Evolutionary conservation across 2,329 filamentous ascomycete genomes (phyloP).

Genomic region (Ophiostoma sp.): DNA sequence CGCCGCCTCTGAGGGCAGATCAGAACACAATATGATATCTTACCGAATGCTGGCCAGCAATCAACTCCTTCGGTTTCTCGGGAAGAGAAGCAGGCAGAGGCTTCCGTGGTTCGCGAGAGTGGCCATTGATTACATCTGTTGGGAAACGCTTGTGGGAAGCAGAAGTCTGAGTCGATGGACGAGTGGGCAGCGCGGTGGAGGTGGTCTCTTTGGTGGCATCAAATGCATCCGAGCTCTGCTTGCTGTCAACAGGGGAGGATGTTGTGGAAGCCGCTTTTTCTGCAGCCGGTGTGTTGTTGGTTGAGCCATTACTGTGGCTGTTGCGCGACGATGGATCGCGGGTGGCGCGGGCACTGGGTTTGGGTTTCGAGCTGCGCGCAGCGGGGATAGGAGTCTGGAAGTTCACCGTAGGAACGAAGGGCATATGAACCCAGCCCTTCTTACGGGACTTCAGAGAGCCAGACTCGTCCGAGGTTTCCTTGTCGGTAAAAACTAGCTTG

Average conservation of each 20-base stretch:
- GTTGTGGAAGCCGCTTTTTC: constrained; percentile 27
- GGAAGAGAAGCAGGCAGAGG: constrained; percentile 31
- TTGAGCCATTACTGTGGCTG: constrained; percentile 21
- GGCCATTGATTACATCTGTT: constrained; percentile 36
- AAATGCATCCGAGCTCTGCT: constrained; percentile 32
- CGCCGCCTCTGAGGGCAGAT: no score
- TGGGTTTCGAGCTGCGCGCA: constrained; percentile 43
- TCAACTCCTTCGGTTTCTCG: constrained; percentile 41
- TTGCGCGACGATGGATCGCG: constrained; percentile 35
- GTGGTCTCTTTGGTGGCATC: constrained; percentile 36
- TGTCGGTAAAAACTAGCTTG: constrained; percentile 59
- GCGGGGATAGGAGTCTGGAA: constrained; percentile 76
- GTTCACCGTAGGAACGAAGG: constrained; percentile 75
- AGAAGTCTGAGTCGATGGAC: constrained; percentile 35
- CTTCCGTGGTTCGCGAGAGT: constrained; percentile 45
- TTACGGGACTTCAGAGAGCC: constrained; percentile 45
- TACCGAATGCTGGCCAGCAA: constrained; percentile 30
- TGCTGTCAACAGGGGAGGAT: constrained; percentile 32
- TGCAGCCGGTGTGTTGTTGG: not conserved
- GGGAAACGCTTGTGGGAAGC: constrained; percentile 41
- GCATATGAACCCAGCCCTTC: constrained; percentile 81
- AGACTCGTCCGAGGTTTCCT: constrained; percentile 56
- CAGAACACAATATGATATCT: constrained; percentile 7
- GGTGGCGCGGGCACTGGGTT: constrained; percentile 45
- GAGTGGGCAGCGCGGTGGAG: constrained; percentile 31